A percentile compares a stretch with the other conserved stretches of the same genome.
Conservation (phyloP, 2,329 filamentous ascomycete species). For the Nigrospora sphaerica region DNA sequence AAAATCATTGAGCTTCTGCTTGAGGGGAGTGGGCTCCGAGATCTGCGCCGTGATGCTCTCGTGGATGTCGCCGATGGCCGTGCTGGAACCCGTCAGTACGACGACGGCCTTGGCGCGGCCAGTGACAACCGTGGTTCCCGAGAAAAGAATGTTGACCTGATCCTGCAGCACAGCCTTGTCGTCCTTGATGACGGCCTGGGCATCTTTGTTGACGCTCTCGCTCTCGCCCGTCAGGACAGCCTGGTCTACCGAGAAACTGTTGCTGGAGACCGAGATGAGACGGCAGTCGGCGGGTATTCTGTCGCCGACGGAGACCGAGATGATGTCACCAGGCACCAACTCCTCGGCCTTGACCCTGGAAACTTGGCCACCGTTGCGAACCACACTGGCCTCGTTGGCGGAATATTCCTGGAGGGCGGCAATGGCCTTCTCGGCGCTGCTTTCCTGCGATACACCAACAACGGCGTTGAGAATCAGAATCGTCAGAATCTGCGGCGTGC, state of each 20-base stretch:
- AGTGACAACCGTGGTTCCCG: constrained; percentile 92
- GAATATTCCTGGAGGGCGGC: constrained; percentile 98
- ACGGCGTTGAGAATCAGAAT: constrained; percentile 95
- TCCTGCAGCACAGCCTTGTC: constrained; percentile 90
- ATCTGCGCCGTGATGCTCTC: constrained; percentile 98
- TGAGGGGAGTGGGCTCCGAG: constrained; percentile 91
- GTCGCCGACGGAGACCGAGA: constrained; percentile 83
- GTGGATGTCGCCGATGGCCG: constrained; percentile 96
- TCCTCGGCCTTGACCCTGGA: constrained; percentile 91
- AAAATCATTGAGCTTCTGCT: constrained; percentile 98
- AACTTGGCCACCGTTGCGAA: constrained; percentile 72
- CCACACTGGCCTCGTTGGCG: constrained; percentile 91
- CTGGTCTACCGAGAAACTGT: constrained; percentile 94
- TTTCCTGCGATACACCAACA: constrained; percentile 97
- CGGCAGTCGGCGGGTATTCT: constrained; percentile 93
- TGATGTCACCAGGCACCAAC: constrained; percentile 86
- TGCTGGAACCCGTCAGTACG: constrained; percentile 79
- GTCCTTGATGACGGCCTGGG: constrained; percentile 59
- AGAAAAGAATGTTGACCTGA: constrained; percentile 96
- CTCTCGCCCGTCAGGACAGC: constrained; percentile 96
- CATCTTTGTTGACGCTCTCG: constrained; percentile 89
- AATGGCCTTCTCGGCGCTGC: constrained; percentile 96
- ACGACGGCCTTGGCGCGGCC: constrained; percentile 89
- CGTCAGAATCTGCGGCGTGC: constrained; percentile 70
- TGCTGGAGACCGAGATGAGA: constrained; percentile 84